Evolutionary conservation across 306 rosid species (phyloP), one percentile per base, ranked within the genome.

Genomic region (Senna tora): DNA sequence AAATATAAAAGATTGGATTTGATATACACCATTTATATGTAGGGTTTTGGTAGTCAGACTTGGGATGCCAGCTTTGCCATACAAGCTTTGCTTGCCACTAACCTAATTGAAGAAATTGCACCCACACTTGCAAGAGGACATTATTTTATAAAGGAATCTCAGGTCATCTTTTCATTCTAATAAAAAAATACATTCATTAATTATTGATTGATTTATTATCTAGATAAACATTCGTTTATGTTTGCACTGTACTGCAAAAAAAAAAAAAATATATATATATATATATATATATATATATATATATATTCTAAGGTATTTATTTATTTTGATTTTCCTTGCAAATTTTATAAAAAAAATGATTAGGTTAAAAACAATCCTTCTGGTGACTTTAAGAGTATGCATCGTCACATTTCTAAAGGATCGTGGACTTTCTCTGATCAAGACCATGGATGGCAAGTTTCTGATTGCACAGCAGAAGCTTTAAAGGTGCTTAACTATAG

Each of bases 131-230:
- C 39, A 30, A 56, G 11, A 12, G 39, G 63, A 28, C 41, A 28
- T 56, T 28, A 56, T 14, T 56, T 56, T 13, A 30, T 56, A 10
- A 56, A 56, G 17, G 19, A 56, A 56, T 56, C 63, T 56, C 39
- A 56, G n/a, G 41, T 56, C 30, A 25, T 56, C 4, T 0, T 3
- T 14, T 6, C 63, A 30, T 28, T 56, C 16, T 25, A 25, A 55
- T 16, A 1, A 6, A 25, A 7, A 36, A 1, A 36, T 36, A 7
- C 5, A 36, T 36, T 2, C 5, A 3, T 0, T 17, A 2, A 14
- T 49, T 8, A 16, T 49, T n/a, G 20, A 49, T 4, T 6, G 9
- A 42, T 42, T 22, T 9, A 4, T 21, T 7, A 14, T 54, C 9
- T 21, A 4, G n/a, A 10, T 0, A 12, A 2, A 6, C 2, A 54